Evolutionary conservation across 1,284 basidiomycete genomes (phyloP).

Genomic region (Moesziomyces antarcticus): DNA sequence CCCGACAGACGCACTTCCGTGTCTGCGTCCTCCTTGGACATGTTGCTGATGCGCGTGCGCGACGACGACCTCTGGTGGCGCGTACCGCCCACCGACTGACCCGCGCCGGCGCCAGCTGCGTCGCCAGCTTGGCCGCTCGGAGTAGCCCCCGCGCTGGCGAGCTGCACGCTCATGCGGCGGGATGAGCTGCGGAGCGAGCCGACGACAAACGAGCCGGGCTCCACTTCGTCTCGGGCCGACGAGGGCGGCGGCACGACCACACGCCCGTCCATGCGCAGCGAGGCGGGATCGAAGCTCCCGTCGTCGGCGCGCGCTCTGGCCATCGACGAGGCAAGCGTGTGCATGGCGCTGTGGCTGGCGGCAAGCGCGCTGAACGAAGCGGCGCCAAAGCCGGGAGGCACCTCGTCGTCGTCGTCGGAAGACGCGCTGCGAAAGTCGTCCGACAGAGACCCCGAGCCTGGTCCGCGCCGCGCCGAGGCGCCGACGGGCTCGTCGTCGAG

Average conservation of each 20-base stretch:
- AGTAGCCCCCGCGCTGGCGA: slow-evolving; percentile 8
- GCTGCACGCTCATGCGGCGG: slow-evolving; percentile 43
- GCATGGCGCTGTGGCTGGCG: slow-evolving; percentile 47
- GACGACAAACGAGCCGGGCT: slow-evolving; percentile 37
- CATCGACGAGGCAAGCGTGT: slow-evolving; percentile 32
- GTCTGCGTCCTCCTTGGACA: slow-evolving; percentile 47
- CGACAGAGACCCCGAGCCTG: slow-evolving; percentile 27
- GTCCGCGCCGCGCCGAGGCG: slow-evolving; percentile 4
- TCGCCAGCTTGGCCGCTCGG: slow-evolving; percentile 19
- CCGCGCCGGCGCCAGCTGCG: not conserved
- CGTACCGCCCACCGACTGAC: slow-evolving; percentile 4
- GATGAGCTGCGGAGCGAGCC: slow-evolving; percentile 40
- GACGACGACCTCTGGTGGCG: slow-evolving; percentile 38
- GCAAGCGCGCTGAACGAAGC: slow-evolving; percentile 55
- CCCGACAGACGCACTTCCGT: slow-evolving; percentile 52
- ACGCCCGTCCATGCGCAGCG: slow-evolving; percentile 53
- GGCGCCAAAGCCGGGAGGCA: slow-evolving; percentile 45
- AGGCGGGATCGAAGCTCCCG: slow-evolving; percentile 54
- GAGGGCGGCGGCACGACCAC: slow-evolving; percentile 35
- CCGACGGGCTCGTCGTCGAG: slow-evolving; percentile 18
- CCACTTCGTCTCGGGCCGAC: slow-evolving; percentile 17
- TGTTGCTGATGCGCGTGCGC: slow-evolving; percentile 43
- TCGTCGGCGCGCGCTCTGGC: slow-evolving; percentile 40
- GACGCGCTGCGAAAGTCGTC: slow-evolving; percentile 42
- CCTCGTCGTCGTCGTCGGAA: slow-evolving; percentile 38